These are phyloP conservation scores for Candida maltosa DNA, from an alignment of 805 yeast species.

Conservation along the genomic window DNA sequence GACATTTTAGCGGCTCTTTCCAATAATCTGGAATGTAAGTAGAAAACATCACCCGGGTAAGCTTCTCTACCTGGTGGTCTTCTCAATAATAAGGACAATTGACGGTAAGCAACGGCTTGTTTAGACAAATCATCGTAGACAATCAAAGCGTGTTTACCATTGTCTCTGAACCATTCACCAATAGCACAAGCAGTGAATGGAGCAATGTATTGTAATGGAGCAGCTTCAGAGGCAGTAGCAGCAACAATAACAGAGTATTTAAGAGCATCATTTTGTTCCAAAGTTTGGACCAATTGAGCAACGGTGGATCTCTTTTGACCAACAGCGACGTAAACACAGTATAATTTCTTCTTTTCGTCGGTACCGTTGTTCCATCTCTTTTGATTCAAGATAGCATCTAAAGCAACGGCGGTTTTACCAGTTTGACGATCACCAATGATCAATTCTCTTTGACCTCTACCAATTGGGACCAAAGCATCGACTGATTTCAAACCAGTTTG, in stretches of 20 bases:
- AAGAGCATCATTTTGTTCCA: constrained; percentile 97
- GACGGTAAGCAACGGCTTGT: constrained; percentile 99
- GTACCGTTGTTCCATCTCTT: constrained; percentile 96
- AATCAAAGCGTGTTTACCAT: constrained; percentile 95
- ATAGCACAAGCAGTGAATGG: constrained; percentile 99
- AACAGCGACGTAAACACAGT: constrained; percentile 99
- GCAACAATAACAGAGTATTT: constrained; percentile 98
- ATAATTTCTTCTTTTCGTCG: constrained; percentile 96
- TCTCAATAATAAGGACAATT: constrained; percentile 94
- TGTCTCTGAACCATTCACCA: constrained; percentile 99
- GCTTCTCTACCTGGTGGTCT: constrained; percentile 98
- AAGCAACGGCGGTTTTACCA: constrained; percentile 99
- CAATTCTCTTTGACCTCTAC: constrained; percentile 99
- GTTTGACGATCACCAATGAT: constrained; percentile 99
- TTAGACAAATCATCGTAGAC: constrained; percentile 97
- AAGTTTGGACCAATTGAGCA: constrained; percentile 98
- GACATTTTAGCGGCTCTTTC: constrained; percentile 98
- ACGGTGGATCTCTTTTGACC: constrained; percentile 99
- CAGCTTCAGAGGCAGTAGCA: constrained; percentile 99
- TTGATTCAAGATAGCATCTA: constrained; percentile 97
- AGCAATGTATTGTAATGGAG: constrained; percentile 99
- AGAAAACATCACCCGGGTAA: constrained; percentile 95
- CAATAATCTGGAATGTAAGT: constrained; percentile 90
- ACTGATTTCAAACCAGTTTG: constrained; percentile 99
- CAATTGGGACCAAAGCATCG: constrained; percentile 98